A percentile compares a stretch with the other conserved stretches of the same genome.
phyloP scores from a whole-genome alignment of 495 filamentous ascomycete genomes.

The Tuber indicum region DNA sequence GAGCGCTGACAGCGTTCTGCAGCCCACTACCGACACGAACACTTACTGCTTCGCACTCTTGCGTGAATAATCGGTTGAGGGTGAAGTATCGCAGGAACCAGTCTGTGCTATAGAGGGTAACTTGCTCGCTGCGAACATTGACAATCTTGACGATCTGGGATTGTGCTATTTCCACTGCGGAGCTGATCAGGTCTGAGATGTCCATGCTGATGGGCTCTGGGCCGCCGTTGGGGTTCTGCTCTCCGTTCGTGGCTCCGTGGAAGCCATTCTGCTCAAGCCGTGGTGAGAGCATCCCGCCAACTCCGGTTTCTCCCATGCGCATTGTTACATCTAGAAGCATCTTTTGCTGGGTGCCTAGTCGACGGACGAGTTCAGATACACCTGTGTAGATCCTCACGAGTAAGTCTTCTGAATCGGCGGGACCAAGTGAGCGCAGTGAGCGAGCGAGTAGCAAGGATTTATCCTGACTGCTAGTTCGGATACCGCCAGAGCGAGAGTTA shows the following conservation, averaged over 20 bases:
- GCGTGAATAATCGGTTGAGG: slow-evolving; percentile 86
- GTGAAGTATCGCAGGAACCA: slow-evolving; percentile 84
- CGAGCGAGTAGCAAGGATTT: slow-evolving; percentile 85
- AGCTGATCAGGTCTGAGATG: slow-evolving; percentile 86
- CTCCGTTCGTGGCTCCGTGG: slow-evolving; percentile 18
- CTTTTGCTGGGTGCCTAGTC: slow-evolving; percentile 85
- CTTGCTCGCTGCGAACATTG: slow-evolving; percentile 72
- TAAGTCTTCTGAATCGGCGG: slow-evolving; percentile 79
- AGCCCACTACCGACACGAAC: slow-evolving; percentile 76
- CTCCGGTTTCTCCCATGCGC: slow-evolving; percentile 41
- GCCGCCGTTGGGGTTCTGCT: slow-evolving; percentile 19
- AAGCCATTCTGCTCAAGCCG: slow-evolving; percentile 40
- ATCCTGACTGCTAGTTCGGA: slow-evolving; percentile 70
- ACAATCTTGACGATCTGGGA: slow-evolving; percentile 87
- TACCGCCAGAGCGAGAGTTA: slow-evolving; percentile 51
- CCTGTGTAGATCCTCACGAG: slow-evolving; percentile 74
- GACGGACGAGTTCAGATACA: slow-evolving; percentile 76
- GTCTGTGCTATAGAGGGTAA: slow-evolving; percentile 28
- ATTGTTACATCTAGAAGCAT: slow-evolving; percentile 93
- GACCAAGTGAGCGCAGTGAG: slow-evolving; percentile 77
- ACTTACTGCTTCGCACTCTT: slow-evolving; percentile 94
- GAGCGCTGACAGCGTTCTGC: slow-evolving; percentile 81
- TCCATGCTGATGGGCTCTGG: slow-evolving; percentile 51
- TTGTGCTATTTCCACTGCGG: slow-evolving; percentile 88
- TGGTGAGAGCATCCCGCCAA: slow-evolving; percentile 41